Evolutionary conservation across 345 rosid genomes (phyloP), one percentile per base, ranked within the genome.

Genomic region (Turnera subulata): DNA sequence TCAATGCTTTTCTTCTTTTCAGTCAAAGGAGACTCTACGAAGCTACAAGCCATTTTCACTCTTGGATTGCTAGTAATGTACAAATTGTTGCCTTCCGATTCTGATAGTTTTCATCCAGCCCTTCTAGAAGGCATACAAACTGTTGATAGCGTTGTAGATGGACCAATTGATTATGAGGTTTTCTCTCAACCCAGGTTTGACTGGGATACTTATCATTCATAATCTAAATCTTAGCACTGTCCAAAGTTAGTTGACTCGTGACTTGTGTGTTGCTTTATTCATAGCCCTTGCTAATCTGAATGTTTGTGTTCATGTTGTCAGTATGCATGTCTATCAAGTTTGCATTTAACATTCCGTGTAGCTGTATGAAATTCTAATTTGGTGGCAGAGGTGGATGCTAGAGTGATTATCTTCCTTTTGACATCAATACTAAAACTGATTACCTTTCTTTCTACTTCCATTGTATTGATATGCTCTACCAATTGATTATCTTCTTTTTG

Each of bases 21-120:
- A 1, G 91, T 93, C 23, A 84, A 82, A 67, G 99, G 99, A 50
- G 99, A 93, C 70, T 83, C 96, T 26, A 85, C 79, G 4, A 93
- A 87, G 88, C 84, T 93, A 73, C 99, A 93, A 76, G 99, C 99
- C 54, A 86, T 89, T 68, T 85, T 93, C 73, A 86, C 94, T 1
- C 94, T 93, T 24, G 97, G 94, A 20, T 65, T 89, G 65, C 67
- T 89, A 56, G 86, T 93, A 46, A 70, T 85, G 77, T 87, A 86
- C 80, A 93, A 89, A 77, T 69, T 93, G 45, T 63, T 93, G 67
- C 99, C 97, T 66, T 82, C 90, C 8, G 84, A 84, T 66, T 72
- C 65, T 39, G 88, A 85, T 57, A 62, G 76, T 59, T 80, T 72
- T 65, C 90, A 79, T 3, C 83, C 91, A n/a, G 82, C 83, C 38